These are phyloP conservation scores for Pyrenophora tritici-repentis DNA, from an alignment of 2,329 filamentous ascomycete species.

Conservation along the genomic window DNA sequence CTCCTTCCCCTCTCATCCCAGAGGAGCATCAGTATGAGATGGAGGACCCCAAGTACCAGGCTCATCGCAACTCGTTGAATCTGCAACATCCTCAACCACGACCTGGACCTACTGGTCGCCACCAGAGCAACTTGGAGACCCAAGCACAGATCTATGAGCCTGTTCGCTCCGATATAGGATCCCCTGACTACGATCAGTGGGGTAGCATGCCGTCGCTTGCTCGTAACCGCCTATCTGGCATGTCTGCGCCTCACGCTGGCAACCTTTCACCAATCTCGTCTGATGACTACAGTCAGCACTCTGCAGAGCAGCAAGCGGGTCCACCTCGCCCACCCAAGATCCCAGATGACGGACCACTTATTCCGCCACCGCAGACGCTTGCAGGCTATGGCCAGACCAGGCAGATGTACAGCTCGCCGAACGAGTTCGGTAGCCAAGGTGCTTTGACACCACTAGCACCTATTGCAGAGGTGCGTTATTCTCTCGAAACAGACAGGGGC, in stretches of 20 bases:
- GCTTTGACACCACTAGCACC: constrained; percentile 52
- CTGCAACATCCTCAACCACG: constrained; percentile 79
- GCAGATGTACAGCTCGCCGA: constrained; percentile 47
- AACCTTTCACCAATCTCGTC: constrained; percentile 47
- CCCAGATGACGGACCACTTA: constrained; percentile 62
- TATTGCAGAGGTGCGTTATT: constrained; percentile 58
- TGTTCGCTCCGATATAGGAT: constrained; percentile 22
- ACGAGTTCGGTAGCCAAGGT: constrained; percentile 45
- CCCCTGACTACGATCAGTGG: constrained; percentile 54
- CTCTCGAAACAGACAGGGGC: constrained; percentile 53
- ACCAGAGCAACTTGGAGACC: constrained; percentile 73
- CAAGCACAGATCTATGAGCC: constrained; percentile 71
- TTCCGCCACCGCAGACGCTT: constrained; percentile 56
- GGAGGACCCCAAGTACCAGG: constrained; percentile 77
- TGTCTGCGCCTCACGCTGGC: constrained; percentile 39
- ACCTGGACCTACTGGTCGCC: constrained; percentile 73
- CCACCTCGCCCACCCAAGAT: constrained; percentile 60
- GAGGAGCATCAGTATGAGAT: constrained; percentile 55
- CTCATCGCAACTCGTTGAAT: constrained; percentile 79
- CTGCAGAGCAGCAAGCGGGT: constrained; percentile 44
- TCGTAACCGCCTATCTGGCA: constrained; percentile 46
- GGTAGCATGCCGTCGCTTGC: constrained; percentile 53
- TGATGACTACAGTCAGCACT: constrained; percentile 47
- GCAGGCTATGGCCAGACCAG: constrained; percentile 46
- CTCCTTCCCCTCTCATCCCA: constrained; percentile 60